Conservation (phyloP, 2,329 filamentous ascomycete genomes). For the Rhinocladiella mackenziei region DNA sequence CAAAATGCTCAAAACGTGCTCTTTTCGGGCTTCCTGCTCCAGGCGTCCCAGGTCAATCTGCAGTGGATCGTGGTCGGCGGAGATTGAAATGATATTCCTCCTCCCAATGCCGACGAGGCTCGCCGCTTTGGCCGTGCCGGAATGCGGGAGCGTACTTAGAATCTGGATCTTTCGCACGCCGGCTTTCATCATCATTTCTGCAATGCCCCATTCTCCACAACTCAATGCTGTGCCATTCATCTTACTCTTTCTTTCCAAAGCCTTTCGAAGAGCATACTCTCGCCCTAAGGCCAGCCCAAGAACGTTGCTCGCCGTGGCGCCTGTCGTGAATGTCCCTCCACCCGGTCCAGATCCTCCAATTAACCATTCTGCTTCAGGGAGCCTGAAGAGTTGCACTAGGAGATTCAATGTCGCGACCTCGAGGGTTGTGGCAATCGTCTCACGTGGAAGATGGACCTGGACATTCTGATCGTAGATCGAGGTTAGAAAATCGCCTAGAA, state of each 20-base stretch:
- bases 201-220: slow-evolving; percentile 67
- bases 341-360: slow-evolving; percentile 30
- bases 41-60: slow-evolving; percentile 64
- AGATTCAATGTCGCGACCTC: slow-evolving; percentile 69
- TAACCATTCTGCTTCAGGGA: slow-evolving; percentile 54
- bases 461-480: slow-evolving; percentile 78
- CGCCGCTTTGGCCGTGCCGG: slow-evolving; percentile 77
- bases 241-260: slow-evolving; percentile 37
- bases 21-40: slow-evolving; percentile 53
- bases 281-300: slow-evolving; percentile 66
- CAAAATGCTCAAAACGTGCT: slow-evolving; percentile 66
- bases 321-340: slow-evolving; percentile 77
- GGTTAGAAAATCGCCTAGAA: slow-evolving; percentile 80
- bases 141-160: slow-evolving; percentile 77
- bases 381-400: slow-evolving; percentile 61
- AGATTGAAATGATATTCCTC: slow-evolving; percentile 60
- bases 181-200: slow-evolving; percentile 40
- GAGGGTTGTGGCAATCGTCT: slow-evolving; percentile 71
- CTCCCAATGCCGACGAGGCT: slow-evolving; percentile 76
- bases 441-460: slow-evolving; percentile 71
- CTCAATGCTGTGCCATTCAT: slow-evolving; percentile 38
- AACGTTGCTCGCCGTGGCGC: slow-evolving; percentile 62
- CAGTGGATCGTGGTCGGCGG: slow-evolving; percentile 56
- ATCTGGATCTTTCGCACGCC: slow-evolving; percentile 68
- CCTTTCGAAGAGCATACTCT: slow-evolving; percentile 51